Conservation (phyloP, 139 green algal genomes). For the Tetraselmis chui region DNA sequence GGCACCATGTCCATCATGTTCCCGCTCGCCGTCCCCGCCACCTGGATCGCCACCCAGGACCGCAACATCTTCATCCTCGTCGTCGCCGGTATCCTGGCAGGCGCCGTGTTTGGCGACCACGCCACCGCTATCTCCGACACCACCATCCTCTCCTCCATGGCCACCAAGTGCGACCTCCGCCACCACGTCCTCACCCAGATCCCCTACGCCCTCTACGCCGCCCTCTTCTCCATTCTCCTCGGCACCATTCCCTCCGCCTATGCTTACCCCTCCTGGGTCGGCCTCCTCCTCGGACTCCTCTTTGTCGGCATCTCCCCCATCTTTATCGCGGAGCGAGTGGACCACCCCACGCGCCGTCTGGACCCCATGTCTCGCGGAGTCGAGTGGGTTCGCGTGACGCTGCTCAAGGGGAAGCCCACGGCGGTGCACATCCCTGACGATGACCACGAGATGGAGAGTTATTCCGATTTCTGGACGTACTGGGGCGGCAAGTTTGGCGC, state of each 20-base stretch:
- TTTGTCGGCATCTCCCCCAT: no score
- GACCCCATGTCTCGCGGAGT: no score
- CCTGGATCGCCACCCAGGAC: not conserved
- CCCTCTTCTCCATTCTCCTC: slow-evolving; percentile 6
- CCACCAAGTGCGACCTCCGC: slow-evolving; percentile 15
- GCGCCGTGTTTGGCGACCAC: slow-evolving; percentile 17
- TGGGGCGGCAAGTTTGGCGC: no score
- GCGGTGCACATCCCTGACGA: no score
- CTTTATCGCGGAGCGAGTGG: no score
- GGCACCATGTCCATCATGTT: slow-evolving; percentile 21
- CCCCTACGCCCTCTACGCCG: slow-evolving; percentile 3
- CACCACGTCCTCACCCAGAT: slow-evolving; percentile 6
- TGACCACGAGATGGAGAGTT: no score
- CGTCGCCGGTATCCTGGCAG: slow-evolving; percentile 12
- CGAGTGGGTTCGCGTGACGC: no score
- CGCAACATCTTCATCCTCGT: slow-evolving; percentile 11
- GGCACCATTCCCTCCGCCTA: slow-evolving; percentile 1
- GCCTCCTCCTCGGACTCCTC: slow-evolving; percentile 10
- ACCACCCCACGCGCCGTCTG: no score
- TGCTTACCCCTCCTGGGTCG: not conserved
- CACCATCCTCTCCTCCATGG: slow-evolving; percentile 10
- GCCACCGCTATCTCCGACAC: slow-evolving; percentile 16
- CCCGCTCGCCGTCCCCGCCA: slow-evolving; percentile 6
- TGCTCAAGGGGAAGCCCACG: no score
- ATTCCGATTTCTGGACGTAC: no score